phyloP scores from a whole-genome alignment of 306 rosid species.

The Cercis canadensis region DNA sequence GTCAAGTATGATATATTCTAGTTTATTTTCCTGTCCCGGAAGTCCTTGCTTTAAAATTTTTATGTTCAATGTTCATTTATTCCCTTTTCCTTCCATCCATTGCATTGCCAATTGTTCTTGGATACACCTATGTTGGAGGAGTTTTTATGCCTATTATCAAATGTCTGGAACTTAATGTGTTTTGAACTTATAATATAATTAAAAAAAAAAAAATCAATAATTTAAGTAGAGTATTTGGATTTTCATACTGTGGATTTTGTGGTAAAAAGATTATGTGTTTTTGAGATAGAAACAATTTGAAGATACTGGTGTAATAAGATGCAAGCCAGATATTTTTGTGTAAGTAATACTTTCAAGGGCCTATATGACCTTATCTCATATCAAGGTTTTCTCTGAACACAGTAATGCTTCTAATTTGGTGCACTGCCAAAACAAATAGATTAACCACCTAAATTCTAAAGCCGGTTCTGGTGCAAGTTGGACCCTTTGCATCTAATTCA shows the following conservation, averaged over 20 bases:
- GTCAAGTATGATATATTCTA: conserved; percentile 26
- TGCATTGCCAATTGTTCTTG: conserved; percentile 25
- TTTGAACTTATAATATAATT: neutral
- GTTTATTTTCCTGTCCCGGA: conserved; percentile 12
- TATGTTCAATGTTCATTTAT: conserved; percentile 13
- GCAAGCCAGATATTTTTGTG: too few species aligned
- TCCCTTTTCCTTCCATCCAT: conserved; percentile 5
- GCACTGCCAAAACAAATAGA: conserved; percentile 14
- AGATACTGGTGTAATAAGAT: too few species aligned
- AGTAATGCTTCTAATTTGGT: neutral
- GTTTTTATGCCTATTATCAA: conserved; percentile 23
- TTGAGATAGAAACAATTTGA: too few species aligned
- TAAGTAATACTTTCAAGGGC: too few species aligned
- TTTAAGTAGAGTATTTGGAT: too few species aligned
- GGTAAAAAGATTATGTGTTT: too few species aligned
- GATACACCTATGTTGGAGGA: neutral
- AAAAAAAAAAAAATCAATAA: neutral
- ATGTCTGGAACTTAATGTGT: conserved; percentile 29
- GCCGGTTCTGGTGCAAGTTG: conserved; percentile 17
- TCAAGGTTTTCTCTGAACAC: too few species aligned
- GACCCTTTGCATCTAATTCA: conserved; percentile 24
- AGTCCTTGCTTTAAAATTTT: neutral
- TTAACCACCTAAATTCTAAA: conserved; percentile 3
- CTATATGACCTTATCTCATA: too few species aligned
- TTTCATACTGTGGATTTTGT: too few species aligned